phyloP scores from a whole-genome alignment of 2,329 filamentous ascomycete genomes.

The Cladophialophora immunda region DNA sequence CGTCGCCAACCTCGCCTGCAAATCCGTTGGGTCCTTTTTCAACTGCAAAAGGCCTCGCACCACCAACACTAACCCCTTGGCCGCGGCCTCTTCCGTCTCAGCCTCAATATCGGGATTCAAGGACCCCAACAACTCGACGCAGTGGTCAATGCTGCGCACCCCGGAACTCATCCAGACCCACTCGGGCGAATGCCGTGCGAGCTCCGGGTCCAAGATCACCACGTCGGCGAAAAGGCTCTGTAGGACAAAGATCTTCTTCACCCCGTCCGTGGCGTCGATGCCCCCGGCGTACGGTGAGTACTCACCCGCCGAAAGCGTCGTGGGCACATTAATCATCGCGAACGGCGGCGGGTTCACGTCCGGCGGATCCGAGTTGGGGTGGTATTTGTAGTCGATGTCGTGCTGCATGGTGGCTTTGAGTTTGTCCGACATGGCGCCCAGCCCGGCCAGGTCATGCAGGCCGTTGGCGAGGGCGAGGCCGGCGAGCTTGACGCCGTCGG shows the following conservation, averaged over 20 bases:
- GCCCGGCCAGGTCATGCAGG: neutral
- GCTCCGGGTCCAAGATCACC: constrained; percentile 40
- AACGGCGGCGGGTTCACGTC: constrained; percentile 20
- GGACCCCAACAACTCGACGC: constrained; percentile 43
- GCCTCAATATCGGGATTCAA: constrained; percentile 26
- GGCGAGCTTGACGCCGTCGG: constrained; percentile 28
- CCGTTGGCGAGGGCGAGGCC: constrained; percentile 19
- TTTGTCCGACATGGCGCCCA: constrained; percentile 22
- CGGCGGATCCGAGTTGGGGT: constrained; percentile 9
- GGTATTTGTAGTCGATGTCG: constrained; percentile 30
- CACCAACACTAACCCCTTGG: constrained; percentile 41
- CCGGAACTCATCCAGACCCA: constrained; percentile 44
- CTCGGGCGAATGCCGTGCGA: constrained; percentile 41
- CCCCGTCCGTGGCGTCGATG: constrained; percentile 44
- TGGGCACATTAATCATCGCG: constrained; percentile 50
- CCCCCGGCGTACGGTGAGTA: constrained; percentile 52
- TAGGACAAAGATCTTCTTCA: constrained; percentile 30
- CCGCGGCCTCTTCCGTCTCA: constrained; percentile 35
- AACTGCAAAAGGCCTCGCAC: constrained; percentile 42
- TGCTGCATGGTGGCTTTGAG: constrained; percentile 26
- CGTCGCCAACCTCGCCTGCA: constrained; percentile 40
- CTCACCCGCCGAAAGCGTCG: constrained; percentile 53
- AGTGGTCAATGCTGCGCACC: constrained; percentile 44
- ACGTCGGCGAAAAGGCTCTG: constrained; percentile 24
- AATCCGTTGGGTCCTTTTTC: constrained; percentile 36